Evolutionary conservation across 805 yeast genomes (phyloP), one percentile per base, ranked within the genome.

Genomic region (Sungouiozyma ichnusensis): DNA sequence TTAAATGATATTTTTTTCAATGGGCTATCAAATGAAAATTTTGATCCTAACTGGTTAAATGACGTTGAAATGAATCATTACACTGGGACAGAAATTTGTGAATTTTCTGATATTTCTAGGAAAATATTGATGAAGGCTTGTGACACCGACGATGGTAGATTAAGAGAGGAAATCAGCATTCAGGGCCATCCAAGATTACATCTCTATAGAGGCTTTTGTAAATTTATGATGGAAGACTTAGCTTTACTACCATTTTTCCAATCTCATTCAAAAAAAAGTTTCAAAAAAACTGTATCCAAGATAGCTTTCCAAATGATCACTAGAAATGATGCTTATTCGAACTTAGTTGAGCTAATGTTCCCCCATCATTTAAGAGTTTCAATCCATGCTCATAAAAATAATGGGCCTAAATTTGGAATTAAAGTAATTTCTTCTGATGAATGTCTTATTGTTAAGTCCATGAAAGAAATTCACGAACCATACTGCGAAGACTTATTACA

Each of bases 261-360:
- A 19, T 48, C 49, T 7, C 43, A 63, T 37, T 73, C 79, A 0
- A 69, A 65, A 40, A 74, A 73, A 55, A 63, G 64, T 39, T 71
- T 67, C 55, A 75, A 75, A 50, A 74, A 73, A 54, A 56, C 65
- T 18, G 69, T 73, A 16, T 65, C 79, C 1, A 67, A 66, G 44
- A 73, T 76, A 36, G 79, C 81, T 1, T 76, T 75, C 55, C 80
- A 76, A 52, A 77, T 77, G 81, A 77, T 77, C 45, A 74, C 70
- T 53, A 62, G 81, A 48, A 77, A 77, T 52, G 82, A 77, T 51
- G 81, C 82, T 1, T 76, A 77, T 53, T 76, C 81, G 7, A 77
- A 77, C 53, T 62, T 76, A 49, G 79, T 77, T 32, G 82, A 76
- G 46, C 57, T 76, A 43, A 54, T 75, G 32, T 75, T 77, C 44